A percentile compares a stretch with the other conserved stretches of the same genome.
phyloP scores from a whole-genome alignment of 495 filamentous ascomycete species.

The Aspergillus nidulans region DNA sequence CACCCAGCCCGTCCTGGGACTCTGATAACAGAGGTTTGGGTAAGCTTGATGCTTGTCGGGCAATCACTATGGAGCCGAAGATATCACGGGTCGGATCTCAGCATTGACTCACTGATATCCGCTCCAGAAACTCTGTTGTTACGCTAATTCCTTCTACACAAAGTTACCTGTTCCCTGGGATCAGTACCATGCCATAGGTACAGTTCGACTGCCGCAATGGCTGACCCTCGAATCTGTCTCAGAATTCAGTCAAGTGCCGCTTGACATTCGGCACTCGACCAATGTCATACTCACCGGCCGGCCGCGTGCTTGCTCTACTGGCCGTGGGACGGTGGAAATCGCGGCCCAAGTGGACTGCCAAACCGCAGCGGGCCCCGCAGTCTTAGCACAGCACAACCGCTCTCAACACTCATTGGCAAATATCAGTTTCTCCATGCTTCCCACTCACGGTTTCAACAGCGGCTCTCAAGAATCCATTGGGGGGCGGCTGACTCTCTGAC shows the following conservation, averaged over 20 bases:
- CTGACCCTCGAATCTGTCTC: too few relatives aligned
- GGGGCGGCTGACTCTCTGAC: not conserved
- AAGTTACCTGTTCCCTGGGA: constrained; percentile 1
- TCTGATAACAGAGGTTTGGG: not conserved
- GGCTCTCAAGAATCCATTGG: not conserved
- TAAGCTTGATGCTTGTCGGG: not conserved
- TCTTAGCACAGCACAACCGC: not conserved
- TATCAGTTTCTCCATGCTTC: not conserved
- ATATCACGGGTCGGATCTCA: not conserved
- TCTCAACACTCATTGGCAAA: not conserved
- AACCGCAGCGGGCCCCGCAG: not conserved
- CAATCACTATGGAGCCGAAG: not conserved
- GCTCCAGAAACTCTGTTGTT: constrained; percentile 4
- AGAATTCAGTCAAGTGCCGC: not conserved
- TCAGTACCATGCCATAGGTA: not conserved
- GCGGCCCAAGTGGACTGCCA: not conserved
- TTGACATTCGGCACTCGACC: not conserved
- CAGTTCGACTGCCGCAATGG: not conserved
- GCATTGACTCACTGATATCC: not conserved
- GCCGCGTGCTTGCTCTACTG: too few relatives aligned
- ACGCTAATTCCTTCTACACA: not conserved
- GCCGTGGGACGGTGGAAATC: not conserved
- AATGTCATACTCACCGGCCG: not conserved
- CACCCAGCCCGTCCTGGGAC: too few relatives aligned
- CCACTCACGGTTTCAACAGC: not conserved